Evolutionary conservation across 257 asterid species (phyloP), one percentile per base, ranked within the genome.

Genomic region (Solanum sitiens): DNA sequence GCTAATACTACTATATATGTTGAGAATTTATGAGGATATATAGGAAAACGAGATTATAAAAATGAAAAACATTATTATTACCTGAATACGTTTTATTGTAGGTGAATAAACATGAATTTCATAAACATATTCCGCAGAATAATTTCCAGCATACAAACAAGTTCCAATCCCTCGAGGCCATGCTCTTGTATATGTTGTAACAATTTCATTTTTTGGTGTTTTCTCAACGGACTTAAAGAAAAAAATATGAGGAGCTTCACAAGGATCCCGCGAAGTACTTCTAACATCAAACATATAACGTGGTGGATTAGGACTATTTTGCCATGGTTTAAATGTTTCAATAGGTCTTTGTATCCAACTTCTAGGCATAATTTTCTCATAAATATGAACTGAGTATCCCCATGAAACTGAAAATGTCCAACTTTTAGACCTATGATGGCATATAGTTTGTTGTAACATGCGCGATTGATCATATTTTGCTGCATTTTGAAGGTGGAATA

Each of bases 251-350:
- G 98, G 98, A 30, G 92, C 89, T 7, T 91, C 91, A 85, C 98
- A 95, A 0, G 96, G 89, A 61, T 89, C 91, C 3, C 25, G 6
- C 1, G 89, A 84, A 14, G 89, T 91, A 33, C 11, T 37, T 20
- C 98, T 90, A 21, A 97, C 93, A 87, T 95, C 92, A 88, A 95
- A 90, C 97, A 94, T 92, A 88, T 88, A 94, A 39, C 89, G 83
- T 15, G 96, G 94, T 1, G 90, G 93, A 1, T 71, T n/a, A 0
- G 89, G 88, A 35, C 67, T 75, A 1, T 39, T 56, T 35, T 11
- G 33, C 98, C 98, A 94, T 0, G 92, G 44, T 20, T 50, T 47
- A 45, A 94, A 94, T 0, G 97, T 95, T 86, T 95, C 95, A n/a
- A 95, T 89, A 0, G 96, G 97, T 14, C 9, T 72, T 59, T 90